Percentiles rank a stretch among this genome's conserved stretches.
phyloP scores from a whole-genome alignment of 257 asterid genomes.

The Nicotiana obtusifolia region DNA sequence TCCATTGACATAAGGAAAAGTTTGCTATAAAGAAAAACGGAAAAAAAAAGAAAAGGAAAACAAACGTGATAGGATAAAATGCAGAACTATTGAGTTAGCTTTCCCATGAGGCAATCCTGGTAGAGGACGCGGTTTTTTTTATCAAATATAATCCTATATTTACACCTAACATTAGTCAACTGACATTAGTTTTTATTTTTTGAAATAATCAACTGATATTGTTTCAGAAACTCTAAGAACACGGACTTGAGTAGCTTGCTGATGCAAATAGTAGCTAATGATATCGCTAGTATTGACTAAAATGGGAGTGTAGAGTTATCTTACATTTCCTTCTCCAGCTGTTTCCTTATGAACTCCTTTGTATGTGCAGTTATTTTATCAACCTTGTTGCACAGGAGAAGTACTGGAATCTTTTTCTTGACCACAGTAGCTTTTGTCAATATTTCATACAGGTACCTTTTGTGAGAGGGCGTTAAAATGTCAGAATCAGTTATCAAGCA shows the following conservation, averaged over 20 bases:
- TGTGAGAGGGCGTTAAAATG: not conserved
- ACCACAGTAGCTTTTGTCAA: constrained; percentile 63
- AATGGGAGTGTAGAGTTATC: constrained; percentile 10
- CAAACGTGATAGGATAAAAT: not conserved
- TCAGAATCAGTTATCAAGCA: not conserved
- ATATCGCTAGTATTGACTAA: not conserved
- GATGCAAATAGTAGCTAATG: not conserved
- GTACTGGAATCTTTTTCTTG: constrained; percentile 60
- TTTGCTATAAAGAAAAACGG: not conserved
- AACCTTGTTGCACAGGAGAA: constrained; percentile 82
- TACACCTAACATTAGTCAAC: not conserved
- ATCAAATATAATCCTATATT: not conserved
- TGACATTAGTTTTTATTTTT: not conserved
- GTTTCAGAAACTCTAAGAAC: not conserved
- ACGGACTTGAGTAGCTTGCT: not conserved
- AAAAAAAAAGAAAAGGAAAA: not conserved
- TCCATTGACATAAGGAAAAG: not conserved
- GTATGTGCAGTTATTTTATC: constrained; percentile 84
- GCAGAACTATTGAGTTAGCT: not conserved
- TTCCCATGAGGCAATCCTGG: not conserved
- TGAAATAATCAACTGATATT: not conserved
- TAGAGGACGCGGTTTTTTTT: not conserved
- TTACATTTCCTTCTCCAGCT: constrained; percentile 57
- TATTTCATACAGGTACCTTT: constrained; percentile 75
- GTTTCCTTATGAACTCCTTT: constrained; percentile 70